Evolutionary conservation across 208 protist genomes (phyloP), one percentile per base, ranked within the genome.

Genomic region (Leishmania aethiopica): DNA sequence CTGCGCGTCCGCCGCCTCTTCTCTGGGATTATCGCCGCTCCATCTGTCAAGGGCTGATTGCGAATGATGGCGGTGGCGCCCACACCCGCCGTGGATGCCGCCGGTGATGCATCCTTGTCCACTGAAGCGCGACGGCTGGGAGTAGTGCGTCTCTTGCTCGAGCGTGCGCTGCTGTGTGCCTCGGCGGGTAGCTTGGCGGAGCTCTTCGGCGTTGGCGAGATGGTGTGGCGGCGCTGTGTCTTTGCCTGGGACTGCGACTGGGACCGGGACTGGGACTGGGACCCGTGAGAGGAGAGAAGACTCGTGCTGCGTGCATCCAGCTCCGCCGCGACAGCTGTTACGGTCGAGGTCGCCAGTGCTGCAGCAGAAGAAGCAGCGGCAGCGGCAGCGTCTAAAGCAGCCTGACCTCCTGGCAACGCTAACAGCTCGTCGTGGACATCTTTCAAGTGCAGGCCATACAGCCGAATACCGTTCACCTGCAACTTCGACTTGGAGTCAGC

Each of bases 401-500:
- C 74, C 5, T 62, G 75, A 7, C 83, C 87, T 35, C 86, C 89
- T 0, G 89, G 85, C 80, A 94, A 79, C 47, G 53, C 81, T 67
- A 80, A 66, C 35, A 94, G 37, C 53, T 78, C 80, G 5, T 69
- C 86, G 22, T 84, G 47, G 0, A 96, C 84, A 5, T 83, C 82
- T 25, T 78, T 75, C 55, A 90, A 40, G 35, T 86, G 80, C 11
- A 94, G 78, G 3, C 93, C 89, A 74, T 80, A 90, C 74, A 87
- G 78, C 17, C 85, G 84, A 55, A 86, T 40, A 0, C 91, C 91
- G 35, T 87, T 77, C 11, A 82, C 59, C 55, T 81, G 77, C 69
- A 84, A 15, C 40, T 66, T 78, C 25, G 73, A 67, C 60, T 84
- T 78, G 75, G 79, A 66, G 51, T 78, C 72, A n/a, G 73, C 59